Conservation (phyloP, 352 stramenopile genomes). For the Phytopythium litorale region DNA sequence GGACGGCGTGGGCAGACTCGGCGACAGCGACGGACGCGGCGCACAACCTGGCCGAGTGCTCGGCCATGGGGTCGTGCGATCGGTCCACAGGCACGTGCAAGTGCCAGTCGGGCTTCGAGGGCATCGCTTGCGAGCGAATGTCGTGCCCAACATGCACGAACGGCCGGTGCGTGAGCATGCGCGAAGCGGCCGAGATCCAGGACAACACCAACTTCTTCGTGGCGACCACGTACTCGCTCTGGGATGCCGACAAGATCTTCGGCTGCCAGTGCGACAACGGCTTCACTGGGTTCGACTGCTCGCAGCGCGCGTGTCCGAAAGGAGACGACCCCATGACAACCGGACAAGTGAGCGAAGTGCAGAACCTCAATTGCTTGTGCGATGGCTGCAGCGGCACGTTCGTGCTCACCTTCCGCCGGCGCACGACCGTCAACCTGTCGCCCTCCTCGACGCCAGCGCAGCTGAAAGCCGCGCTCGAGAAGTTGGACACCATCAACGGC, state of each 20-base stretch:
- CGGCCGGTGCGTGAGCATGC: slow-evolving; percentile 67
- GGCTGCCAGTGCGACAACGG: slow-evolving; percentile 89
- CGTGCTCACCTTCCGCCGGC: slow-evolving; percentile 46
- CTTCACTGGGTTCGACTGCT: slow-evolving; percentile 88
- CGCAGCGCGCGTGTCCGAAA: slow-evolving; percentile 71
- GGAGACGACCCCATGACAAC: slow-evolving; percentile 84
- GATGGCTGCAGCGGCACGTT: slow-evolving; percentile 57
- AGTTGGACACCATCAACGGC: slow-evolving; percentile 49
- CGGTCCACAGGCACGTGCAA: slow-evolving; percentile 51
- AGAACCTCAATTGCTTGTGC: slow-evolving; percentile 70
- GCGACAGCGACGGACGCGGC: slow-evolving; percentile 48
- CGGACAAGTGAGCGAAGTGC: slow-evolving; percentile 72
- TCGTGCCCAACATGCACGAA: slow-evolving; percentile 60
- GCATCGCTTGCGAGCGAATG: slow-evolving; percentile 72
- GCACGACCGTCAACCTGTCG: slow-evolving; percentile 49
- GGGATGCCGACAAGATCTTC: slow-evolving; percentile 84
- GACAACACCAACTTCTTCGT: slow-evolving; percentile 71
- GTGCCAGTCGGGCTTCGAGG: slow-evolving; percentile 62
- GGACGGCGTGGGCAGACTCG: slow-evolving; percentile 59
- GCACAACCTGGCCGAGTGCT: slow-evolving; percentile 83
- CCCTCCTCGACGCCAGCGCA: slow-evolving; percentile 25
- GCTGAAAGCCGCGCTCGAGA: slow-evolving; percentile 51
- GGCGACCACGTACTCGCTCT: slow-evolving; percentile 46
- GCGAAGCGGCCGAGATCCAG: slow-evolving; percentile 46
- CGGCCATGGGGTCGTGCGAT: slow-evolving; percentile 83